Evolutionary conservation across 2,329 filamentous ascomycete genomes (phyloP).

Genomic region (Talaromyces albobiverticillius): DNA sequence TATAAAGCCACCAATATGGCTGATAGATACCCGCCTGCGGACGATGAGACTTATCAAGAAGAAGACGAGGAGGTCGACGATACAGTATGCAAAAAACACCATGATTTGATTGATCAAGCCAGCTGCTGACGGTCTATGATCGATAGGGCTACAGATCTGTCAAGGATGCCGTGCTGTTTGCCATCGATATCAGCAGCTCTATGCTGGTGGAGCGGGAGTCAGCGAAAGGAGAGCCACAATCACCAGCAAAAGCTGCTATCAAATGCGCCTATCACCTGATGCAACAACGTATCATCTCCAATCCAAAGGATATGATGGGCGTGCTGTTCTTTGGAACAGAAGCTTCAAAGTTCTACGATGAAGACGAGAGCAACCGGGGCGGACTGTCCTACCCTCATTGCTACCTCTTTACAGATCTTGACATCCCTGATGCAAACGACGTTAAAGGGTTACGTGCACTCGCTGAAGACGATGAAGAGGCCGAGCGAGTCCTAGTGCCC

Average conservation of each 20-base stretch:
- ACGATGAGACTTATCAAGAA: conserved; percentile 42
- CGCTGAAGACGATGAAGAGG: conserved; percentile 73
- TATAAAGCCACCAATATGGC: conserved; percentile 28
- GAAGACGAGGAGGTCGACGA: conserved; percentile 49
- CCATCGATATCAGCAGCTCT: conserved; percentile 83
- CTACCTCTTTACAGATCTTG: conserved; percentile 84
- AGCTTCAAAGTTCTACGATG: conserved; percentile 73
- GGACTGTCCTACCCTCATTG: conserved; percentile 79
- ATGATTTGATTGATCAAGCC: not conserved
- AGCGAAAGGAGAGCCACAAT: conserved; percentile 76
- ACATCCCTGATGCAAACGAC: conserved; percentile 81
- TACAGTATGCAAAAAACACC: conserved; percentile 28
- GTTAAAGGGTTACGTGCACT: conserved; percentile 75
- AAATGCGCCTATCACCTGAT: conserved; percentile 95
- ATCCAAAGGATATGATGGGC: conserved; percentile 95
- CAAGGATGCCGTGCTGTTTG: conserved; percentile 97
- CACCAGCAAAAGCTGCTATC: conserved; percentile 75
- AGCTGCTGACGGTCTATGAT: not conserved
- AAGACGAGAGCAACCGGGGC: conserved; percentile 55
- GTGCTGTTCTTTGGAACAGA: conserved; percentile 89
- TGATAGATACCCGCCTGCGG: conserved; percentile 33
- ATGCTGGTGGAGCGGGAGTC: conserved; percentile 70
- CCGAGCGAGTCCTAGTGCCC: conserved; percentile 66
- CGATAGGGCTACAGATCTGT: conserved; percentile 80
- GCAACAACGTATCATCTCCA: conserved; percentile 97